Evolutionary conservation across 1,139 yeast genomes (phyloP), one percentile per base, ranked within the genome.

Genomic region (Debaryomyces fabryi): DNA sequence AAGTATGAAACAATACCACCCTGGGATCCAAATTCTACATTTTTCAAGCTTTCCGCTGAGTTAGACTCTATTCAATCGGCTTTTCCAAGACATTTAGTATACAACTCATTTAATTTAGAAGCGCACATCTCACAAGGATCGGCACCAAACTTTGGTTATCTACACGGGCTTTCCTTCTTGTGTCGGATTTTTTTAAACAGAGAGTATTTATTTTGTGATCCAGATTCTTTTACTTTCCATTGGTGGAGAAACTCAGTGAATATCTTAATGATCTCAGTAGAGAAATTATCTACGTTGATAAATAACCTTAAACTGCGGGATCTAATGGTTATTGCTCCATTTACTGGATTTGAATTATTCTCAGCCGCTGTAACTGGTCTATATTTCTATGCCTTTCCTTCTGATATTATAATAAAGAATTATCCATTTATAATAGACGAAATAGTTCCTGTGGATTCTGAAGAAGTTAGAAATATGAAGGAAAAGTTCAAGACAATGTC

Each of bases 301-400:
- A 55, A 53, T 25, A 57, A 59, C 2, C 53, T 70, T 29, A 57
- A 62, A 16, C 61, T 64, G 3, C 57, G 61, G 20, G 60, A 66
- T 47, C 53, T 62, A 49, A 67, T 71, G 69, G 73, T 71, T 6
- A 61, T 69, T 35, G 74, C 75, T 2, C 75, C 75, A 12, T 69
- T 70, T 50, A 67, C 74, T 3, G 72, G 73, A 1, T 70, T 71
- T 51, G 69, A 70, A 49, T 67, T 70, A 2, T 70, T 67, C 53
- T 69, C 74, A 7, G 58, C 63, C 13, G 68, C 71, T 2, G 65
- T 68, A 3, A 69, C 74, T 0, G 58, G 70, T 23, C 56, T 69
- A 21, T 71, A 66, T 42, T 60, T 71, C 42, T 60, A 63, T 32
- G 64, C 68, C 0, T 70, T 67, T 50, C 72, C 74, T 2, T 44